Evolutionary conservation across 225 moss, liverwort and hornwort genomes (phyloP).

Genomic region (Takakia lepidozioides): DNA sequence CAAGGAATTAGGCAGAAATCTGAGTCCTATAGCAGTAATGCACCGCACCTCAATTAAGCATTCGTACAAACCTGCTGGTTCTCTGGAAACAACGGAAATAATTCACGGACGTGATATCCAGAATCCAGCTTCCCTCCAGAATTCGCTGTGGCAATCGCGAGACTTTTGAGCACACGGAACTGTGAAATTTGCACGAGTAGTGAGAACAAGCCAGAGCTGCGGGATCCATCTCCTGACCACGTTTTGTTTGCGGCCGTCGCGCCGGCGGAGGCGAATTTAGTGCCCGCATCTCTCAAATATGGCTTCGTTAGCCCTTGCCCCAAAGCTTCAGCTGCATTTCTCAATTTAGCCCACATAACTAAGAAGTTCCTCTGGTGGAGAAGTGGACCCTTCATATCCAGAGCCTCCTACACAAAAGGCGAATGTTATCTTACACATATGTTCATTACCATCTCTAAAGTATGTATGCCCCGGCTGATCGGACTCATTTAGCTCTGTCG

Average conservation of each 20-base stretch:
- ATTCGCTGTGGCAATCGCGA: background rate
- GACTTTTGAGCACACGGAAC: slow-evolving; percentile 14
- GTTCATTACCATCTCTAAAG: too few species aligned
- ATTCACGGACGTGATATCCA: background rate
- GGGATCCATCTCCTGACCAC: background rate
- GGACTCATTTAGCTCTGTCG: too few species aligned
- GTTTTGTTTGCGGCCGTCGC: slow-evolving; percentile 13
- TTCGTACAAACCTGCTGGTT: background rate
- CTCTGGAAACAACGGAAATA: too few species aligned
- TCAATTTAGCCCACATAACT: too few species aligned
- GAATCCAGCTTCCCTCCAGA: background rate
- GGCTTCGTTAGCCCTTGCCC: slow-evolving; percentile 14
- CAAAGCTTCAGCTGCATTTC: slow-evolving; percentile 23
- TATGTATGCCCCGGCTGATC: too few species aligned
- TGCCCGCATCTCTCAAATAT: slow-evolving; percentile 10
- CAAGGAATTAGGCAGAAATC: too few species aligned
- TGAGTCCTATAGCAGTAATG: too few species aligned
- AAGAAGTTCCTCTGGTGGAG: too few species aligned
- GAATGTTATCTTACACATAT: too few species aligned
- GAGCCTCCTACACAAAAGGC: too few species aligned
- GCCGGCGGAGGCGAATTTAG: slow-evolving; percentile 19
- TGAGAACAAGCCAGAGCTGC: slow-evolving; percentile 17
- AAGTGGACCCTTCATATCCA: too few species aligned
- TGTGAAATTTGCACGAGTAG: slow-evolving; percentile 23
- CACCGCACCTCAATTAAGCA: too few species aligned